Evolutionary conservation across 306 rosid genomes (phyloP), one percentile per base, ranked within the genome.

Genomic region (Begonia loranthoides): DNA sequence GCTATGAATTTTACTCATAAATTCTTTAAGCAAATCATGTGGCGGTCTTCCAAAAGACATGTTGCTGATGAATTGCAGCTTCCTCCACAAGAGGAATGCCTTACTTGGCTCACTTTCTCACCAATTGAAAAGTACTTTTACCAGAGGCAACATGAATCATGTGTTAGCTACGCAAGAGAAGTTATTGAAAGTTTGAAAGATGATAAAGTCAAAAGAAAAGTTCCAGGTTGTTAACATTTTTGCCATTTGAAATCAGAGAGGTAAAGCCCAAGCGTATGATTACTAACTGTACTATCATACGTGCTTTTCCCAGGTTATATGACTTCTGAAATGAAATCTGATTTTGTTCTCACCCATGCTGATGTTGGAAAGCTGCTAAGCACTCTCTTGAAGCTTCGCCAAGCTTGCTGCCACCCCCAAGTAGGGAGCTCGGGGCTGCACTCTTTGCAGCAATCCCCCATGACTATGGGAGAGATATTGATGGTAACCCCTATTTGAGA

Each of bases 361-460:
- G 97, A 90, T 79, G 95, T 94, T 24, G 87, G 94, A 69, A 85
- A 90, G 73, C 79, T 90, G 63, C 73, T 86, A 55, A 80, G 73
- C 73, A 80, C 94, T 55, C 92, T 90, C 60, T 64, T 90, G 71
- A 90, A 90, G 71, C 95, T 90, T 66, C 95, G 94, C 40, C 97
- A 85, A 72, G 97, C 97, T 53, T 82, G 97, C 70, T 90, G 97
- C 70, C 97, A 90, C 57, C 97, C 97, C 60, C 97, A 85, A 75
- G 94, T 90, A 46, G 95, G 97, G 74, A 82, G 94, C 66, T 85
- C 94, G 36, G 95, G 97, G 53, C 68, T 90, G 75, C 97, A 94
- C 19, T 78, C 97, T 65, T 66, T 90, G 66, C 97, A 90, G 61
- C 94, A 82, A 64, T 68, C 87, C 45, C 97, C 97, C 13, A 90